These are phyloP conservation scores for Aspergillus vadensis DNA, from an alignment of 2,329 filamentous ascomycete species.

Conservation along the genomic window DNA sequence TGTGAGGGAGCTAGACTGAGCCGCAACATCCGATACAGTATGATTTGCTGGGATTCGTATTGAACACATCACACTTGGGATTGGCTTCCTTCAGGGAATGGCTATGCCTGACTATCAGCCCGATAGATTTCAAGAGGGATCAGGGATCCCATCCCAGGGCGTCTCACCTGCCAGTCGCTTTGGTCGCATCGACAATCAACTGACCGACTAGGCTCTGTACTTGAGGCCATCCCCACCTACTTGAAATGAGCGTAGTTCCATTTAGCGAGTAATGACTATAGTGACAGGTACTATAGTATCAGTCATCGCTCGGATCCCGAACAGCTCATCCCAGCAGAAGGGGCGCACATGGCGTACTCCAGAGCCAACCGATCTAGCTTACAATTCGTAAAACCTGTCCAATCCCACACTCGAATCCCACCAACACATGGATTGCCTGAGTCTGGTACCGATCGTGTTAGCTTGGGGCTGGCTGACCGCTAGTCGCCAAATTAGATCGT, in stretches of 20 bases:
- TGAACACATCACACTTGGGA: neutral
- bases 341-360: neutral
- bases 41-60: neutral
- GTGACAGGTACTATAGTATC: neutral
- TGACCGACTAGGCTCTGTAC: neutral
- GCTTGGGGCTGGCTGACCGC: conserved; percentile 2
- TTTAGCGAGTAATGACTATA: neutral
- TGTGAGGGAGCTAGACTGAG: neutral
- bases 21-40: neutral
- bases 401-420: neutral
- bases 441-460: neutral
- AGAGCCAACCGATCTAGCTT: neutral
- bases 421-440: conserved; percentile 5
- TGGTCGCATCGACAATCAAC: neutral
- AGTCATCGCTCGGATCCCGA: neutral
- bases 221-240: neutral
- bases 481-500: neutral
- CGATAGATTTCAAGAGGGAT: neutral
- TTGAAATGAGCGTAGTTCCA: neutral
- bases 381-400: neutral
- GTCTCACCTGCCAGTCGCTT: neutral
- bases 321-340: neutral
- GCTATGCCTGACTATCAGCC: neutral
- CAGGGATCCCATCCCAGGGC: neutral
- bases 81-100: neutral